Base-by-base conservation (phyloP, 805 yeast species). In the Kazachstania psychrophila region DNA sequence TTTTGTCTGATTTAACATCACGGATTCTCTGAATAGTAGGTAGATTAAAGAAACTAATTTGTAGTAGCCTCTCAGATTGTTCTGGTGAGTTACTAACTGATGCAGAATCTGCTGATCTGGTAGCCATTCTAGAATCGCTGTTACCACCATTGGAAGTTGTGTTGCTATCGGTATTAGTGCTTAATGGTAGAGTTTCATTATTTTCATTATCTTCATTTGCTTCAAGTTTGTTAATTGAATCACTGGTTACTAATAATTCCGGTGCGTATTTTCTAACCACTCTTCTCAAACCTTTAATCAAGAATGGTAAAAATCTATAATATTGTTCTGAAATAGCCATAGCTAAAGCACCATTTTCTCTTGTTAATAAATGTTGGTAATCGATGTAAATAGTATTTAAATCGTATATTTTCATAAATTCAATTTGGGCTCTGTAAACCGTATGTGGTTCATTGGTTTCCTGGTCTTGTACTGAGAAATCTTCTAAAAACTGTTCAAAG, bases 311-410 rank as follows among this genome's bases (percentile, higher is more conserved):
- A 63, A 92, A 89, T 56, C 98, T 75, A 60, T 87, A 89, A 60
- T 84, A 92, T 58, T 89, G 96, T 42, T 86, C 95, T 32, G 78
- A 69, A 42, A 92, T 79, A 25, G 97, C 97, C 39, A 79, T 69
- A 1, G 96, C 95, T 45, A 92, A 67, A 15, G 85, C 87, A 30
- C 95, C 95, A 51, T 83, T 80, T 52, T 85, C 95, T 36, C 80
- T 68, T 8, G 74, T 70, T 19, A 76, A 58, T 41, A 92, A 59
- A 58, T 92, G 96, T 41, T 74, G 73, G 58, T 81, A 88, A 59
- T 92, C 95, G 28, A 92, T 77, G 51, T 83, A 88, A 15, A 92
- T 64, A 0, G 96, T 84, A 28, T 77, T 69, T 46, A 77, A 62
- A 48, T 86, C 95, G 49, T 74, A 79, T 29, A 70, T 70, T 42